Conservation (phyloP, 2,329 filamentous ascomycete species). For the Hymenoscyphus linearis region DNA sequence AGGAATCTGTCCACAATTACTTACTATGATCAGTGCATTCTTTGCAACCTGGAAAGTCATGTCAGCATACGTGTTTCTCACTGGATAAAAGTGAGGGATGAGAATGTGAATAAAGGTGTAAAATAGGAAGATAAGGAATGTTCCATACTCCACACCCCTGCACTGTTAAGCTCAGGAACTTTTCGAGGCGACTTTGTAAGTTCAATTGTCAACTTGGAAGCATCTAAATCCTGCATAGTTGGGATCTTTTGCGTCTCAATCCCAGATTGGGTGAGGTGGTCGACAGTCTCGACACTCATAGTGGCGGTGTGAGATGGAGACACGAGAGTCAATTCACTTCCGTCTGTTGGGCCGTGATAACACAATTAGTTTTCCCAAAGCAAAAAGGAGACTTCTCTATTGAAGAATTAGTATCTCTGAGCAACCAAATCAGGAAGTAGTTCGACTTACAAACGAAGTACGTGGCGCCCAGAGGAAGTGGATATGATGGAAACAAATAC, state of each 20-base stretch:
- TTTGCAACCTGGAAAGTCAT: slow-evolving; percentile 5
- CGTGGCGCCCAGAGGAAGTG: slow-evolving; percentile 1
- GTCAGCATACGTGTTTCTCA: neutral
- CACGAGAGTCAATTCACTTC: neutral
- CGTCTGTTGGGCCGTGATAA: neutral
- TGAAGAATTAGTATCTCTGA: neutral
- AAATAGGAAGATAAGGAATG: neutral
- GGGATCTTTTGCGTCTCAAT: slow-evolving; percentile 12
- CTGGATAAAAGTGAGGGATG: neutral
- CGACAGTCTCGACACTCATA: slow-evolving; percentile 21
- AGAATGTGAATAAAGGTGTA: neutral
- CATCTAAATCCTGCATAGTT: slow-evolving; percentile 42
- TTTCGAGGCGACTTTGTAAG: slow-evolving; percentile 42
- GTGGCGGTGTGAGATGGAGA: slow-evolving; percentile 3
- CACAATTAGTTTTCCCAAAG: neutral
- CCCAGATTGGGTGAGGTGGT: slow-evolving; percentile 18
- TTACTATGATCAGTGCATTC: slow-evolving; percentile 68
- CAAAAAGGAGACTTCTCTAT: neutral
- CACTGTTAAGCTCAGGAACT: slow-evolving; percentile 37
- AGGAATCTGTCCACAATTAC: neutral
- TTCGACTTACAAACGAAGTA: neutral
- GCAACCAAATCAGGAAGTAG: neutral
- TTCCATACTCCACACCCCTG: slow-evolving; percentile 10
- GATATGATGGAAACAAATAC: neutral
- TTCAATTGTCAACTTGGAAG: slow-evolving; percentile 53